These are phyloP conservation scores for Chaetoceros tenuissimus DNA, from an alignment of 108 stramenopile genomes.

Conservation along the genomic window DNA sequence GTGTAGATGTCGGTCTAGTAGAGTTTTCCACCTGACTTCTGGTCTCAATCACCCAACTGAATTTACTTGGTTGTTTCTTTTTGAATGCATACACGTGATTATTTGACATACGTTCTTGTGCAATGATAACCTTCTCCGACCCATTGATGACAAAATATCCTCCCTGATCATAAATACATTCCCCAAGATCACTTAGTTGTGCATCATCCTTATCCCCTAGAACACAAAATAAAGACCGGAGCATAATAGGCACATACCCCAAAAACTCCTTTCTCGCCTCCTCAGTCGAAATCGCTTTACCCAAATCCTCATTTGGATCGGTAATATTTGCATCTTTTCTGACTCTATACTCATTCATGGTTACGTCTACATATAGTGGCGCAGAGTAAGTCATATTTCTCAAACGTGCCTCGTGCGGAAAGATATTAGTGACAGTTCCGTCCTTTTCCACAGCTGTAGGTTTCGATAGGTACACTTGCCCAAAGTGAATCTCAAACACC, in stretches of 20 bases:
- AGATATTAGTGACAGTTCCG: constrained; percentile 91
- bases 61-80: constrained; percentile 95
- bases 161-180: constrained; percentile 99
- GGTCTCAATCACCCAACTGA: constrained; percentile 94
- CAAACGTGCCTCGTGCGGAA: constrained; percentile 95
- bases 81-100: constrained; percentile 98
- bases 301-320: constrained; percentile 73
- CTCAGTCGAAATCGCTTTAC: constrained; percentile 64
- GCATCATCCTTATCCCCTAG: constrained; percentile 89
- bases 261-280: constrained; percentile 86
- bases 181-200: constrained; percentile 93
- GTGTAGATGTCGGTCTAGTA: constrained; percentile 84
- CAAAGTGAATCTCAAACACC: constrained; percentile 90
- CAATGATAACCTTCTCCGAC: constrained; percentile 98
- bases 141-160: constrained; percentile 99
- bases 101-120: constrained; percentile 96
- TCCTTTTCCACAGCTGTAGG: constrained; percentile 89
- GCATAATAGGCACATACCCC: constrained; percentile 98
- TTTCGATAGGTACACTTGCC: constrained; percentile 90
- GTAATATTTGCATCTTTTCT: constrained; percentile 59
- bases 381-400: constrained; percentile 96
- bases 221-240: constrained; percentile 90
- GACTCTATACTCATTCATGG: constrained; percentile 73
- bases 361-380: constrained; percentile 90
- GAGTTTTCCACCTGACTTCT: constrained; percentile 89